These are phyloP conservation scores for Gloeopeniophorella convolvens DNA, from an alignment of 768 basidiomycete genomes.

Conservation along the genomic window DNA sequence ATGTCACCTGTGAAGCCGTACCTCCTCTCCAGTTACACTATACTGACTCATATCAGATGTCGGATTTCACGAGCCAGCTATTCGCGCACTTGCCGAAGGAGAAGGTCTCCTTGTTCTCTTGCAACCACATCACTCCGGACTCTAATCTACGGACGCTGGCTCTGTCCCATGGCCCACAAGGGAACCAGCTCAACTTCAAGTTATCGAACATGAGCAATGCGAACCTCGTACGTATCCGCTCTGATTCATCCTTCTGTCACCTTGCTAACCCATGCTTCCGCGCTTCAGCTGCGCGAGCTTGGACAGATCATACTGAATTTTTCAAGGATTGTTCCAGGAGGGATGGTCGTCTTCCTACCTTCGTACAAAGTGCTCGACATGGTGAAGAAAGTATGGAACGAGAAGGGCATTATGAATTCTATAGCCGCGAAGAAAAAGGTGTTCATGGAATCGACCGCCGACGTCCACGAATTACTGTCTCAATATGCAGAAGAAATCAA, in stretches of 20 bases:
- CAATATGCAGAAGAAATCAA: conserved; percentile 15
- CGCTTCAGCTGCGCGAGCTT: conserved; percentile 63
- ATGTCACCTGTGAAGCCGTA: conserved; percentile 81
- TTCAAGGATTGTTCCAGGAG: conserved; percentile 69
- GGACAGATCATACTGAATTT: conserved; percentile 83
- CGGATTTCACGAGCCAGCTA: conserved; percentile 79
- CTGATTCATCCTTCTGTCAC: neutral
- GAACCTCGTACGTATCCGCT: conserved; percentile 39
- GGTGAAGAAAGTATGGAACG: conserved; percentile 61
- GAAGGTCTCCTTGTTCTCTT: conserved; percentile 75
- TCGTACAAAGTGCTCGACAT: conserved; percentile 78
- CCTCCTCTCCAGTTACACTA: neutral
- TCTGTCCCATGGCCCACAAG: conserved; percentile 67
- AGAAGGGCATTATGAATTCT: conserved; percentile 53
- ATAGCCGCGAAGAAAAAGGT: conserved; percentile 63
- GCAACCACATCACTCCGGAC: conserved; percentile 85
- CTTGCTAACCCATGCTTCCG: conserved; percentile 3
- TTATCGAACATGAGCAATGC: conserved; percentile 63
- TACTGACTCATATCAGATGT: conserved; percentile 48
- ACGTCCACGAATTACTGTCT: conserved; percentile 8
- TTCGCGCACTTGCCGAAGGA: conserved; percentile 59
- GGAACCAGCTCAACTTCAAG: conserved; percentile 74
- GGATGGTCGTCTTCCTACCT: conserved; percentile 91
- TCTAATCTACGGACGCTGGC: conserved; percentile 73
- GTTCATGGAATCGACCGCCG: conserved; percentile 14